phyloP scores from a whole-genome alignment of 495 filamentous ascomycete genomes.

The Xylaria curta region DNA sequence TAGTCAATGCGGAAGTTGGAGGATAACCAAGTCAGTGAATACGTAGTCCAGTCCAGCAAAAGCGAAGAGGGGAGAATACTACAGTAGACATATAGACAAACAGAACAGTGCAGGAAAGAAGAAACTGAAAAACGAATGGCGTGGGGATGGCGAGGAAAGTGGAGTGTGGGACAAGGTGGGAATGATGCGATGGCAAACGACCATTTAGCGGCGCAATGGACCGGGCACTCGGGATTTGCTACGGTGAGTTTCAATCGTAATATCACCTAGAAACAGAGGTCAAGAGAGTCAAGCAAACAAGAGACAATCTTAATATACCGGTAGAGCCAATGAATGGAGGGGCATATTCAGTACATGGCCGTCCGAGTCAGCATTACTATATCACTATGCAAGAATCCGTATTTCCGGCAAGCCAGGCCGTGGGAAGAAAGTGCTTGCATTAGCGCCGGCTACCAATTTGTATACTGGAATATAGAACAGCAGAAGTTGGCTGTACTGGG shows the following conservation, averaged over 20 bases:
- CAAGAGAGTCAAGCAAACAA: not conserved
- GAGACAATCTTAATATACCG: not conserved
- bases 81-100: not conserved
- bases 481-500: not conserved
- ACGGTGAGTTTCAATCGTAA: not conserved
- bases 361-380: not conserved
- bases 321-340: not conserved
- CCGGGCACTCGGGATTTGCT: not conserved
- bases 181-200: not conserved
- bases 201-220: not conserved
- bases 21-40: not conserved
- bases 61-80: not conserved
- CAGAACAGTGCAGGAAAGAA: not conserved
- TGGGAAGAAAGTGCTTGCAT: constrained; percentile 25
- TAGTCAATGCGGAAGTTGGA: not conserved
- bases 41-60: not conserved
- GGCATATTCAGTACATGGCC: not conserved
- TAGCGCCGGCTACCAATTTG: constrained; percentile 21
- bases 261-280: not conserved
- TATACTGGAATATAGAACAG: not conserved
- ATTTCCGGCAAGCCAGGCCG: not conserved
- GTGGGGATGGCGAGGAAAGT: not conserved
- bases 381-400: not conserved
- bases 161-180: not conserved
- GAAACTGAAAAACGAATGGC: not conserved